Evolutionary conservation across 108 stramenopile species (phyloP).

Genomic region (Nitzschia sp.): DNA sequence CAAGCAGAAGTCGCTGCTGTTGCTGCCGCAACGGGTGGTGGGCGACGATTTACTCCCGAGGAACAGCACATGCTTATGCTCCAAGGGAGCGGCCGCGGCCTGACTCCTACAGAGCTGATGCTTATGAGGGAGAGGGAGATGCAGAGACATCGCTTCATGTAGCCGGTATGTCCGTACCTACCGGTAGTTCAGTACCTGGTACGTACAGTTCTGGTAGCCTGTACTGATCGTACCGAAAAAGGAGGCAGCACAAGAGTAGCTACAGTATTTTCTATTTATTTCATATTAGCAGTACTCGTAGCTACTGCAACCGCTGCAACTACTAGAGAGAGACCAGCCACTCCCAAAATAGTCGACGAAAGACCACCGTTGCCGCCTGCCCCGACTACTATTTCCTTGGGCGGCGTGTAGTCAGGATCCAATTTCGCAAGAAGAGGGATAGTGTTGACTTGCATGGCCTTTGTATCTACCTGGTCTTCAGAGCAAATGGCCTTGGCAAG

Average conservation of each 20-base stretch:
- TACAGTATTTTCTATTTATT: neutral
- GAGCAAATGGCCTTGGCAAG: slow-evolving; percentile 23
- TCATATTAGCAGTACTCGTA: neutral
- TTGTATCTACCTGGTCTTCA: slow-evolving; percentile 3
- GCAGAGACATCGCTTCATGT: too few species aligned
- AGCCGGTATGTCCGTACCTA: too few species aligned
- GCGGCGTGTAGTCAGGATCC: slow-evolving; percentile 34
- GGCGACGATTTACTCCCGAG: neutral
- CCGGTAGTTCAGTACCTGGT: too few species aligned
- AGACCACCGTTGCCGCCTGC: neutral
- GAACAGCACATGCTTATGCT: neutral
- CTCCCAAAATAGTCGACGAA: neutral
- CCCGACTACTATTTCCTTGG: neutral
- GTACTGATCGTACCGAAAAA: too few species aligned
- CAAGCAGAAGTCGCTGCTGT: neutral
- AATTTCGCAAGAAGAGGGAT: slow-evolving; percentile 28
- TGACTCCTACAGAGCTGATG: neutral
- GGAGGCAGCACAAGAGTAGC: too few species aligned
- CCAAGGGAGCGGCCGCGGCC: neutral
- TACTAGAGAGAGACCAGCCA: neutral
- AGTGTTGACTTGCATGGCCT: slow-evolving; percentile 23
- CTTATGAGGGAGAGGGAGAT: neutral
- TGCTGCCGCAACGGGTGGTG: neutral
- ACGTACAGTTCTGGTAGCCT: too few species aligned
- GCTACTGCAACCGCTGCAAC: neutral